These are phyloP conservation scores for Trichophyton benhamiae DNA, from an alignment of 2,329 filamentous ascomycete genomes.

Conservation along the genomic window DNA sequence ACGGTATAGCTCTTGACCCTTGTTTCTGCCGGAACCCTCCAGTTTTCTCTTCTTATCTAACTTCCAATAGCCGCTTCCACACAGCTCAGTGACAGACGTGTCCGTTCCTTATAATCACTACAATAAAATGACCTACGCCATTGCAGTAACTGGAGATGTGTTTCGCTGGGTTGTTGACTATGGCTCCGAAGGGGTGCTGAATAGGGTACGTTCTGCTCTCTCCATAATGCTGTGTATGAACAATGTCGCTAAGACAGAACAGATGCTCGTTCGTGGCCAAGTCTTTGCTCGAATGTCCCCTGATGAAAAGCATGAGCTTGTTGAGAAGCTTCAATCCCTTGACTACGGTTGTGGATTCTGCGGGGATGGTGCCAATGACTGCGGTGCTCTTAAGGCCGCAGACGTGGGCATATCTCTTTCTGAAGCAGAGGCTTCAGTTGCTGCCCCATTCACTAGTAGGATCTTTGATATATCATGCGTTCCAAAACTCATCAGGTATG, in stretches of 20 bases:
- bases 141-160: conserved; percentile 84
- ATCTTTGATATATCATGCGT: conserved; percentile 96
- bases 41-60: conserved; percentile 5
- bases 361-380: conserved; percentile 94
- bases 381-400: conserved; percentile 88
- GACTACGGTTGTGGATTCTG: conserved; percentile 95
- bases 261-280: conserved; percentile 84
- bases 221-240: neutral
- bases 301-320: conserved; percentile 94
- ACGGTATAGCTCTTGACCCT: conserved; percentile 34
- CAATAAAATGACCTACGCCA: conserved; percentile 70
- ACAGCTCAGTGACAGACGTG: conserved; percentile 59
- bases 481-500: conserved; percentile 70
- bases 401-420: conserved; percentile 96
- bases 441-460: conserved; percentile 91
- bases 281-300: conserved; percentile 98
- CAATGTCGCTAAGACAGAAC: conserved; percentile 13
- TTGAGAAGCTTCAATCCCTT: conserved; percentile 92
- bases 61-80: conserved; percentile 50
- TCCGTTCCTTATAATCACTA: conserved; percentile 76
- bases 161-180: conserved; percentile 96
- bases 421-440: conserved; percentile 92
- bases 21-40: conserved; percentile 4
- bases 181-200: conserved; percentile 65
- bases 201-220: conserved; percentile 39